A percentile compares a stretch with the other conserved stretches of the same genome.
Conservation (phyloP, 1,139 yeast genomes). For the Suhomyces maxii region DNA sequence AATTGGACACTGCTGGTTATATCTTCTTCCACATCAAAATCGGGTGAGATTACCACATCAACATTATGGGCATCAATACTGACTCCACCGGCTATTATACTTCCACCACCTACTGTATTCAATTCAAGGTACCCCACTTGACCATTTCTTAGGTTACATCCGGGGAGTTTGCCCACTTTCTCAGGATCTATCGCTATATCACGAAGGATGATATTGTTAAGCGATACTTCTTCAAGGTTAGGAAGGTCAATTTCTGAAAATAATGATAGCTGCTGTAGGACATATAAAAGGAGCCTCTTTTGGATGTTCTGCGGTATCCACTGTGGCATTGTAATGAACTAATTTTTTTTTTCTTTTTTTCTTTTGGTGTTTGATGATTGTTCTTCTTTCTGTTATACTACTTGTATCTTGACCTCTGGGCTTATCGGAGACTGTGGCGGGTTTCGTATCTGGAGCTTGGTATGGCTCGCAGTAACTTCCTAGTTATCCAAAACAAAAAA, state of each 20-base stretch:
- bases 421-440: too few species aligned
- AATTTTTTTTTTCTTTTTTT: too few species aligned
- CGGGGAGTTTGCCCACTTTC: conserved; percentile 63
- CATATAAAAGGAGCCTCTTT: conserved; percentile 73
- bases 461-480: too few species aligned
- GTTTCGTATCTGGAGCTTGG: too few species aligned
- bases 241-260: conserved; percentile 82
- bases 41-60: conserved; percentile 56
- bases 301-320: conserved; percentile 87
- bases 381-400: too few species aligned
- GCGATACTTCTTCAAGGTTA: conserved; percentile 72
- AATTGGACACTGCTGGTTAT: conserved; percentile 35
- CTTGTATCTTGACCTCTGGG: too few species aligned
- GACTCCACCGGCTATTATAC: conserved; percentile 57
- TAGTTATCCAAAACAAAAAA: too few species aligned
- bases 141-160: conserved; percentile 65
- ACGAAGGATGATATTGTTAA: conserved; percentile 53
- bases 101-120: conserved; percentile 31
- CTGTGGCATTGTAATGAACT: conserved; percentile 35
- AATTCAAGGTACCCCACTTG: conserved; percentile 53
- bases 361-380: too few species aligned
- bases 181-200: conserved; percentile 75
- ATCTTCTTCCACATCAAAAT: conserved; percentile 32
- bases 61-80: conserved; percentile 58
- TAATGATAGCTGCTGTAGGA: conserved; percentile 77